Base-by-base conservation (phyloP, 225 moss, liverwort and hornwort species). In the Thuidium tamariscinum region DNA sequence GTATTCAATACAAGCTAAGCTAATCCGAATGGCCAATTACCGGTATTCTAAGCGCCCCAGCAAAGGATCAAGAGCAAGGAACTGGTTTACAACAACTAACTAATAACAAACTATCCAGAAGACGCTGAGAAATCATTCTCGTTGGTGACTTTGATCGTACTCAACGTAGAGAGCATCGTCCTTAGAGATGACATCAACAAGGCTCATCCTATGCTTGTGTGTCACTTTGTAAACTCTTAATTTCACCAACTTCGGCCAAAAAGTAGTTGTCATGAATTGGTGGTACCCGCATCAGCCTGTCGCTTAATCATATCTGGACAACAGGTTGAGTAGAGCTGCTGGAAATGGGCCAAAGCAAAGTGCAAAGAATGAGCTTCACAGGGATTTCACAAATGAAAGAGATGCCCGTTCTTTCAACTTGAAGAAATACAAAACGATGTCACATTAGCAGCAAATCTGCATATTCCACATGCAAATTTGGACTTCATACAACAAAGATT, bases 201-300 rank as follows among this genome's bases (percentile, higher is more conserved):
- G 93, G 88, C 94, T 95, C 62, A 96, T 93, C 81, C 95, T 92
- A 80, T 94, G 93, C 88, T 93, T 95, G 86, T 93, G 94, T 32
- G 92, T 95, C 67, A 94, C 95, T 82, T 94, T 92, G 21, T 95
- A 94, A 22, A 95, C 91, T 76, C 92, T 84, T 78, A 90, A 92
- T 89, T 94, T 95, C 89, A 95, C 94, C 81, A 95, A 86, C 86
- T 97, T 95, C 60, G 92, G 94, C 70, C 95, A 77, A 80, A 92
- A 91, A 68, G 95, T 93, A 26, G 95, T 97, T 19, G 94, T 95
- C 78, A 97, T 95, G 62, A 97, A 97, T 82, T 97, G 95, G 56
- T 95, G 61, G 92, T 90, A 37, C 89, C 93, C 7, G 95, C 92
- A 89, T 95, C 94, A 74, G 92, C 96, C 83, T 95, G 96, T 87